phyloP scores from a whole-genome alignment of 2,329 filamentous ascomycete genomes.

The Dactylellina haptotyla region DNA sequence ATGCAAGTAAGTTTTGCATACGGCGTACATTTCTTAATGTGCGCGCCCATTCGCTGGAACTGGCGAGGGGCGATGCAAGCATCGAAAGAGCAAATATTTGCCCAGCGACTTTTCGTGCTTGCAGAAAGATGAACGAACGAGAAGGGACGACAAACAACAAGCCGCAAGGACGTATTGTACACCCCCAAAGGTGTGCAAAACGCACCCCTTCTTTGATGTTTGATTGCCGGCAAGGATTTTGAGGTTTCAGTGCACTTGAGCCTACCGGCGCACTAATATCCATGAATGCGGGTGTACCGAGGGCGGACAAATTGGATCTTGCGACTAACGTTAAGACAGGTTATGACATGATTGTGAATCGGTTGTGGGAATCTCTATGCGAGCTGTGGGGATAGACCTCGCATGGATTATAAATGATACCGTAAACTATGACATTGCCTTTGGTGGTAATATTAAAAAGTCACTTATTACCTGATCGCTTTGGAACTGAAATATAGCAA shows the following conservation, averaged over 20 bases:
- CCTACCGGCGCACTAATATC: constrained; percentile 1
- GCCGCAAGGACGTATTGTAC: too few relatives aligned
- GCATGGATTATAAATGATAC: constrained; percentile 15
- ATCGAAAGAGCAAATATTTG: too few relatives aligned
- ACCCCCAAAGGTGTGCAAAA: neutral
- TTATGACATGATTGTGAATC: constrained; percentile 12
- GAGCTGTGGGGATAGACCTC: constrained; percentile 27
- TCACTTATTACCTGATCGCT: constrained; percentile 8
- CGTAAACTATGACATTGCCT: too few relatives aligned
- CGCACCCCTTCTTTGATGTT: constrained; percentile 1
- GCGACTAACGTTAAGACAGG: constrained; percentile 7
- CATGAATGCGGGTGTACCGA: neutral
- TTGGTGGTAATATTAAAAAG: too few relatives aligned
- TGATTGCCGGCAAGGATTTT: constrained; percentile 18
- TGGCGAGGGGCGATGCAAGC: too few relatives aligned
- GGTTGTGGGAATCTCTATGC: constrained; percentile 43
- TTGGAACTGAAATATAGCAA: constrained; percentile 1
- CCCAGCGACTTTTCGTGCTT: too few relatives aligned
- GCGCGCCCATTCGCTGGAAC: neutral
- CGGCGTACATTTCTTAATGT: neutral
- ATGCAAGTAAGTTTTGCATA: constrained; percentile 52
- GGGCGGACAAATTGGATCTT: neutral
- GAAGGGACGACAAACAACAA: too few relatives aligned
- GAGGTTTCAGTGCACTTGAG: neutral
- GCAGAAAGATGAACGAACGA: too few relatives aligned